Conservation (phyloP, 495 filamentous ascomycete genomes). For the Penicillium simplicissimum region DNA sequence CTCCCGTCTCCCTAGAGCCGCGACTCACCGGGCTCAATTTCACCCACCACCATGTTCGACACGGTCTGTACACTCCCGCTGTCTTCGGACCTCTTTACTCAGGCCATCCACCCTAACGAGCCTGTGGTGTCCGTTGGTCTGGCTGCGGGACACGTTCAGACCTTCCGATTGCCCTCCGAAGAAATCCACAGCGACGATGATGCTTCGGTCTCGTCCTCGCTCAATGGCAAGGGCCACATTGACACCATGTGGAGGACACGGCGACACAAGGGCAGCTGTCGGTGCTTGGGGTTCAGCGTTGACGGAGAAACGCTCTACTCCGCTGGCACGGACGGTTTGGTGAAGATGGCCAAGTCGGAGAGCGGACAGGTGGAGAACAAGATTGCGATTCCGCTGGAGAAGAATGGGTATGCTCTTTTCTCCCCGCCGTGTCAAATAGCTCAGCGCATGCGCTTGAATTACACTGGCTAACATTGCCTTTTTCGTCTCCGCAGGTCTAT, state of each 20-base stretch:
- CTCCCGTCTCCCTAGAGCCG: neutral
- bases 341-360: conserved; percentile 80
- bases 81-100: conserved; percentile 82
- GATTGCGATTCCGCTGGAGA: conserved; percentile 48
- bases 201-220: conserved; percentile 41
- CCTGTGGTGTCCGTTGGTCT: conserved; percentile 86
- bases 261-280: conserved; percentile 90
- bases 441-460: conserved; percentile 10
- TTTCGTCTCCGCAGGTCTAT: conserved; percentile 27
- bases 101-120: conserved; percentile 79
- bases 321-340: conserved; percentile 82
- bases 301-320: conserved; percentile 82
- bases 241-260: conserved; percentile 84
- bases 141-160: conserved; percentile 81
- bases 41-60: conserved; percentile 63
- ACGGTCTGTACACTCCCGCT: conserved; percentile 88
- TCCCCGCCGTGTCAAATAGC: conserved; percentile 13
- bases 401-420: conserved; percentile 38
- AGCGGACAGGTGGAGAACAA: conserved; percentile 83
- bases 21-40: neutral
- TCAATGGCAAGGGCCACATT: conserved; percentile 69
- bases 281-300: conserved; percentile 70
- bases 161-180: conserved; percentile 70
- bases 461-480: conserved; percentile 6
- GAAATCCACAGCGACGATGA: conserved; percentile 48